Evolutionary conservation across 2,329 filamentous ascomycete genomes (phyloP).

Genomic region (Fusarium paranaense): DNA sequence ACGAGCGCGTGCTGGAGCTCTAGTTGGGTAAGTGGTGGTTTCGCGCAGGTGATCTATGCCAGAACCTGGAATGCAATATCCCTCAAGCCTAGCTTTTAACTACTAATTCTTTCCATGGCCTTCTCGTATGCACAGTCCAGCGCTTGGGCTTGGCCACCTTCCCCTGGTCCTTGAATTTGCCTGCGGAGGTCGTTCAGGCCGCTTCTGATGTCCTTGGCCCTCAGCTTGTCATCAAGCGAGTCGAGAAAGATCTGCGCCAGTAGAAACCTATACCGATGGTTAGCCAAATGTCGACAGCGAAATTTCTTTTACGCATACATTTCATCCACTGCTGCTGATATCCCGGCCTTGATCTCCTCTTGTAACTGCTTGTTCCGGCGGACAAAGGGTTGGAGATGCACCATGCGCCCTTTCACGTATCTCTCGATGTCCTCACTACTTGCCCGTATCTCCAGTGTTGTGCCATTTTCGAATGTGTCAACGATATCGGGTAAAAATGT

Average conservation of each 20-base stretch:
- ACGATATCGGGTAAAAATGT: neutral
- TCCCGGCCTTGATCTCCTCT: neutral
- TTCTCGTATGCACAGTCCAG: conserved; percentile 51
- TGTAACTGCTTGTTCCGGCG: neutral
- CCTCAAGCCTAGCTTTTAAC: conserved; percentile 46
- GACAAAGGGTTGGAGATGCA: neutral
- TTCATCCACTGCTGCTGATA: neutral
- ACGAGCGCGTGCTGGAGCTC: conserved; percentile 59
- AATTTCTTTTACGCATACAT: neutral
- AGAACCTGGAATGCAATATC: conserved; percentile 53
- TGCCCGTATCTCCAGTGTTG: neutral
- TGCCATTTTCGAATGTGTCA: neutral
- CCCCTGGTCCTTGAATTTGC: conserved; percentile 35
- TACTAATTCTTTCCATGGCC: conserved; percentile 55
- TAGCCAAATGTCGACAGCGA: neutral
- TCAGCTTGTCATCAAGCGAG: neutral
- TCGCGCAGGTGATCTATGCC: conserved; percentile 55
- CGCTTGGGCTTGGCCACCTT: conserved; percentile 46
- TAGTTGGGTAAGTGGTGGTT: conserved; percentile 44
- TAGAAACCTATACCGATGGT: neutral
- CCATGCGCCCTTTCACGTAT: neutral
- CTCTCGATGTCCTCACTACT: neutral
- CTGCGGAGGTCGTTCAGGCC: neutral
- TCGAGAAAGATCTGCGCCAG: neutral
- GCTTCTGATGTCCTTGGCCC: neutral